These are phyloP conservation scores for Limonium bicolor DNA, from an alignment of 148 eudicot genomes.

Conservation along the genomic window DNA sequence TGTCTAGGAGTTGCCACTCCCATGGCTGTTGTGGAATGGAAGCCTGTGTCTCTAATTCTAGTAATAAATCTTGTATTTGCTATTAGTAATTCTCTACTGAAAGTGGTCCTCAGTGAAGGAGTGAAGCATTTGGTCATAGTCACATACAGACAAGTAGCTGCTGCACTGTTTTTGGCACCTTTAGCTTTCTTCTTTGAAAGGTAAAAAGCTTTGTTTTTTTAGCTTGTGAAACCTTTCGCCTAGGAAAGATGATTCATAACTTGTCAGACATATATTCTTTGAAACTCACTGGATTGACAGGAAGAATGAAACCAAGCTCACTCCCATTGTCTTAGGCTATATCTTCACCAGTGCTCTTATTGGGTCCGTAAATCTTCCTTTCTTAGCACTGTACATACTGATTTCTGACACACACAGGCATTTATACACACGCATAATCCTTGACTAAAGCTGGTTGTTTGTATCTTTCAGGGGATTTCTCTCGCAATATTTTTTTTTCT, in stretches of 20 bases:
- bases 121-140: conserved; percentile 27
- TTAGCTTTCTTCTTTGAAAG: conserved; percentile 51
- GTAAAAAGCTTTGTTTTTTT: conserved; percentile 12
- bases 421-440: not conserved
- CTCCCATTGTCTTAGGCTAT: conserved; percentile 19
- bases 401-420: not conserved
- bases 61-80: conserved; percentile 16
- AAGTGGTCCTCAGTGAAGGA: conserved; percentile 16
- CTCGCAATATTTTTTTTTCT: conserved; percentile 39
- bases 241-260: not conserved
- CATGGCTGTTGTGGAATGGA: conserved; percentile 18
- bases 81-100: conserved; percentile 18
- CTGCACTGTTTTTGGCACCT: conserved; percentile 23
- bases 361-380: conserved; percentile 30
- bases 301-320: conserved; percentile 36
- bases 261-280: not conserved
- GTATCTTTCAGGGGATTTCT: conserved; percentile 44
- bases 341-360: conserved; percentile 58
- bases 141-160: conserved; percentile 22
- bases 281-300: conserved; percentile 34
- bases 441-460: not conserved
- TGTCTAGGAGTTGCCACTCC: no score
- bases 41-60: conserved; percentile 18
- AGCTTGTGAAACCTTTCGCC: not conserved
- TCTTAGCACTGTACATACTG: not conserved